phyloP scores from a whole-genome alignment of 148 eudicot species.

The Diospyros lotus region DNA sequence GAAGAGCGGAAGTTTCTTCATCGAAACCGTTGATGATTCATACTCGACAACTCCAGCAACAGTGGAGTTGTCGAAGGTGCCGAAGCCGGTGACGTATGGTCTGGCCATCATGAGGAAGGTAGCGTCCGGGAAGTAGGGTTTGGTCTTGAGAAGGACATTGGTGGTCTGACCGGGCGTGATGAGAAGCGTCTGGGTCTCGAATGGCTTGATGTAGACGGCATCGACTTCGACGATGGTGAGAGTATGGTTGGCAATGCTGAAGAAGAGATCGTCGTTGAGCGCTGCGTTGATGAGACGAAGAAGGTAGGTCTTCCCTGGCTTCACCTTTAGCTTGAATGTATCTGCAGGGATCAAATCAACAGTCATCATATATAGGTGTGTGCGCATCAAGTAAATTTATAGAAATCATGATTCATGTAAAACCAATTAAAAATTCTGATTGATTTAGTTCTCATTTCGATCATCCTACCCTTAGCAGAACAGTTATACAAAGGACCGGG shows the following conservation, averaged over 20 bases:
- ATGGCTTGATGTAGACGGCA: slow-evolving; percentile 28
- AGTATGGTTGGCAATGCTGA: slow-evolving; percentile 29
- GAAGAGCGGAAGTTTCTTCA: slow-evolving; percentile 14
- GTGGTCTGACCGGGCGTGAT: slow-evolving; percentile 32
- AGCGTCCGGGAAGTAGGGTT: slow-evolving; percentile 8
- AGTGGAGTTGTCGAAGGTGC: slow-evolving; percentile 15
- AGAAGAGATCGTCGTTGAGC: slow-evolving; percentile 44
- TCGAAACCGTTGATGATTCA: not conserved
- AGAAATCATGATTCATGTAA: too few relatives aligned
- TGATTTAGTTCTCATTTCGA: too few relatives aligned
- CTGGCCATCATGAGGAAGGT: slow-evolving; percentile 18
- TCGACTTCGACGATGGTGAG: slow-evolving; percentile 23
- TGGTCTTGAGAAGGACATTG: slow-evolving; percentile 19
- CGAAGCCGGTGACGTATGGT: slow-evolving; percentile 15
- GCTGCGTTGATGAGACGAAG: too few relatives aligned
- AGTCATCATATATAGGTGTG: too few relatives aligned
- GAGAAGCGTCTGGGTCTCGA: slow-evolving; percentile 20
- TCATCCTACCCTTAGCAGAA: slow-evolving; percentile 34
- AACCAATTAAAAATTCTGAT: too few relatives aligned
- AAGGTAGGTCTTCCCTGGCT: too few relatives aligned
- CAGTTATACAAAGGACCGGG: slow-evolving; percentile 52
- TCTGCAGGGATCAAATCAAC: slow-evolving; percentile 16
- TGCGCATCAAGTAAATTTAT: too few relatives aligned
- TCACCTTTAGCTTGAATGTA: slow-evolving; percentile 40
- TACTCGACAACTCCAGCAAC: slow-evolving; percentile 12